Percentiles rank a stretch among this genome's conserved stretches.
These are phyloP conservation scores for Furcasterigmium furcatum DNA, from an alignment of 2,329 filamentous ascomycete genomes.

Conservation along the genomic window DNA sequence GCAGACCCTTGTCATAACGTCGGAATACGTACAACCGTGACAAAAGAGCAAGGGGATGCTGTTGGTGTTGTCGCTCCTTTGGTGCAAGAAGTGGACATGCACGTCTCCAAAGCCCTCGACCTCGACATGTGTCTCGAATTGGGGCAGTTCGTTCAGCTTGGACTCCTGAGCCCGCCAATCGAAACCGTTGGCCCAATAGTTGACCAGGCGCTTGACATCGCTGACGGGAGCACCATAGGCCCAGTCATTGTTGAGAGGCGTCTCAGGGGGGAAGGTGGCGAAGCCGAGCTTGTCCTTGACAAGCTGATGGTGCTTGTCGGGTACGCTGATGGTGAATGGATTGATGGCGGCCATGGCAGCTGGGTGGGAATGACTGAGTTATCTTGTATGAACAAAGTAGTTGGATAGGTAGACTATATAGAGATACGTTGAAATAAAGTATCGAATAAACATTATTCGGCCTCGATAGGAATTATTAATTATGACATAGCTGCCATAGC, in stretches of 20 bases:
- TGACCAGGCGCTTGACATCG: conserved; percentile 30
- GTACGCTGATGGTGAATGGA: conserved; percentile 1
- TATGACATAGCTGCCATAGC: no score
- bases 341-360: no score
- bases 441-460: no score
- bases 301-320: neutral
- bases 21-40: conserved; percentile 54
- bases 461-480: no score
- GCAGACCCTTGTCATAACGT: neutral
- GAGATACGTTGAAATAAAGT: no score
- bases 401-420: no score
- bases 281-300: conserved; percentile 26
- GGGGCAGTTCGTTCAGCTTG: conserved; percentile 55
- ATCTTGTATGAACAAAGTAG: no score
- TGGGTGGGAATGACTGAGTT: no score
- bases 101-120: conserved; percentile 57
- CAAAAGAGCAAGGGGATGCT: conserved; percentile 65
- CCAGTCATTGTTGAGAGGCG: conserved; percentile 27
- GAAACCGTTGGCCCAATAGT: conserved; percentile 43
- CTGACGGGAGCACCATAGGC: conserved; percentile 24
- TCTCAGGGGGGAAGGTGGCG: conserved; percentile 22
- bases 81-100: conserved; percentile 63
- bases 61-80: conserved; percentile 42
- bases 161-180: conserved; percentile 62
- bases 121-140: conserved; percentile 49